Percentiles rank a stretch among this genome's conserved stretches.
Evolutionary conservation across 1,284 basidiomycete genomes (phyloP).

Genomic region (Pterula multifida): DNA sequence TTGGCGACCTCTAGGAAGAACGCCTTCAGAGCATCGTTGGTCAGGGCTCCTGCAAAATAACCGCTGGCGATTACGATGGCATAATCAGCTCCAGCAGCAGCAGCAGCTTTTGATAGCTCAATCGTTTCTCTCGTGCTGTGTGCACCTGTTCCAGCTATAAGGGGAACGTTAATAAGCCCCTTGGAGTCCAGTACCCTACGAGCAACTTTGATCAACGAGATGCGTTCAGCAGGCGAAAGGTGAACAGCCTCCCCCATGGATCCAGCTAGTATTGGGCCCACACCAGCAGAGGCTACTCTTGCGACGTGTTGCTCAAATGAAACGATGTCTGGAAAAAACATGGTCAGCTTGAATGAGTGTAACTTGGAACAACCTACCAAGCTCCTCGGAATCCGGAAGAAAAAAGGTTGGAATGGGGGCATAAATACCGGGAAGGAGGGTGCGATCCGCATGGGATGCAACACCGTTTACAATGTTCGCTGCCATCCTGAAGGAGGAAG

Average conservation of each 20-base stretch:
- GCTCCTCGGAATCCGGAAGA: constrained; percentile 60
- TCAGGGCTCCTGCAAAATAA: constrained; percentile 73
- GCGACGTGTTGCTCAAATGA: constrained; percentile 68
- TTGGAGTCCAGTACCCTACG: constrained; percentile 61
- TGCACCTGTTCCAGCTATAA: constrained; percentile 75
- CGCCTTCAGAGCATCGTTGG: constrained; percentile 57
- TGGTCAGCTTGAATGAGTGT: constrained; percentile 6
- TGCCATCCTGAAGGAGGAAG: constrained; percentile 20
- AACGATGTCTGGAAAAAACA: constrained; percentile 44
- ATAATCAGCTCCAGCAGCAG: constrained; percentile 73
- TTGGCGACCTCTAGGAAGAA: constrained; percentile 71
- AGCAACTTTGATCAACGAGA: constrained; percentile 55
- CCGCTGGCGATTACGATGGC: constrained; percentile 78
- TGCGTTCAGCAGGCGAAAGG: constrained; percentile 63
- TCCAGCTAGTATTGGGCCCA: constrained; percentile 68
- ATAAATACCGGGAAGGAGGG: constrained; percentile 66
- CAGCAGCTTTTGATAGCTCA: constrained; percentile 61
- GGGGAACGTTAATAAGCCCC: constrained; percentile 47
- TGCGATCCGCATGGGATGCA: constrained; percentile 22
- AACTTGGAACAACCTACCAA: constrained; percentile 40
- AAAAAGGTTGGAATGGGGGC: constrained; percentile 86
- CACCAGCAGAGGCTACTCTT: constrained; percentile 58
- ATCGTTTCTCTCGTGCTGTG: constrained; percentile 77
- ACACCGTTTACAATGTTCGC: constrained; percentile 21
- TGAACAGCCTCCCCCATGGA: constrained; percentile 82